These are phyloP conservation scores for Trichoderma asperellum DNA, from an alignment of 2,329 filamentous ascomycete species.

Conservation along the genomic window DNA sequence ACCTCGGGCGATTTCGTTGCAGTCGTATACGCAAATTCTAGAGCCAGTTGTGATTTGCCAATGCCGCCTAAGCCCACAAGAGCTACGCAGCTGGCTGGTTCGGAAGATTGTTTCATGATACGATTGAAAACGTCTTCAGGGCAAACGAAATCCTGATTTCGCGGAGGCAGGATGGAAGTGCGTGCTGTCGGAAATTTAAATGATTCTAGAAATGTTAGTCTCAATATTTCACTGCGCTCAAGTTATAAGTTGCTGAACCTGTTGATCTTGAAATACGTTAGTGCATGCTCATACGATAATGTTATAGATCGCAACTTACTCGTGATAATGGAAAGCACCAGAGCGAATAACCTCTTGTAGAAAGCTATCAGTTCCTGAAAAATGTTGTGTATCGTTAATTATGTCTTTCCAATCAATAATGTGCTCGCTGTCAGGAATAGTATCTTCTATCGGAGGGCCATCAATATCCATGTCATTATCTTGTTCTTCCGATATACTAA, in stretches of 20 bases:
- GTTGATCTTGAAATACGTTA: background rate
- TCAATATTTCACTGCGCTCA: background rate
- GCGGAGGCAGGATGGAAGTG: background rate
- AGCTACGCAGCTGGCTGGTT: slow-evolving; percentile 31
- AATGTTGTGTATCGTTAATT: background rate
- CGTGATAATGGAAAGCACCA: background rate
- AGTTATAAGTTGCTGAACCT: background rate
- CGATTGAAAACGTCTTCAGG: background rate
- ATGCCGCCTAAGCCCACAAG: slow-evolving; percentile 44
- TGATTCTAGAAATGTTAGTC: background rate
- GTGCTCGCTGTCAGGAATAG: background rate
- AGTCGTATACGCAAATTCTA: slow-evolving; percentile 1
- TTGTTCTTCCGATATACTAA: background rate
- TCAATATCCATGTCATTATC: background rate
- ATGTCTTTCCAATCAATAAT: slow-evolving; percentile 6
- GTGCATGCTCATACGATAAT: background rate
- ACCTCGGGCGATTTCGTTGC: background rate
- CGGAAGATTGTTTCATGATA: background rate
- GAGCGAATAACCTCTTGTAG: slow-evolving; percentile 1
- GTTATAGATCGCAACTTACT: background rate
- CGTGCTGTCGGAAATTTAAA: background rate
- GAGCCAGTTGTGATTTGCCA: slow-evolving; percentile 30
- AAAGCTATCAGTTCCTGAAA: background rate
- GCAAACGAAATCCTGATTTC: background rate
- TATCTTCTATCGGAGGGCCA: background rate